phyloP scores from a whole-genome alignment of 495 filamentous ascomycete genomes.

The Eremomyces bilateralis region DNA sequence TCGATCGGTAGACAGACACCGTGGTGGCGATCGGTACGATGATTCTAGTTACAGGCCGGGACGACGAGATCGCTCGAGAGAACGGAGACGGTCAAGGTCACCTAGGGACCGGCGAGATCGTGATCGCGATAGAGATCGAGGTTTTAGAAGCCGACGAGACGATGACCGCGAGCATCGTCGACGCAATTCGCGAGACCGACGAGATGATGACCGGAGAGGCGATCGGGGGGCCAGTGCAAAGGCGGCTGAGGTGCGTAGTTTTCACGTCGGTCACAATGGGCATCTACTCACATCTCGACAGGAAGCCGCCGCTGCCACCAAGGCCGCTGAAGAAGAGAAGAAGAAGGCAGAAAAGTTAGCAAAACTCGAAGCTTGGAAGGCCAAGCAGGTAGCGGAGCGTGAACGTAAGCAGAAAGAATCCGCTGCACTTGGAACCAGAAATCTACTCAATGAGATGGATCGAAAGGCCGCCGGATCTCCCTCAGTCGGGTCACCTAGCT shows the following conservation, averaged over 20 bases:
- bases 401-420: constrained; percentile 37
- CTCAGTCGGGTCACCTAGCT: constrained; percentile 26
- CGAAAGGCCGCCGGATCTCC: constrained; percentile 36
- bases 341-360: constrained; percentile 63
- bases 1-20: background rate
- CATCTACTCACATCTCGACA: constrained; percentile 4
- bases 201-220: constrained; percentile 25
- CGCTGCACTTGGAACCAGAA: constrained; percentile 35
- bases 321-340: constrained; percentile 49
- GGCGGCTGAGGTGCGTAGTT: constrained; percentile 32
- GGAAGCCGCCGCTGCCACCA: constrained; percentile 28
- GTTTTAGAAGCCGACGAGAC: constrained; percentile 27
- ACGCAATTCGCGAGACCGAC: constrained; percentile 50
- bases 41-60: constrained; percentile 14
- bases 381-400: constrained; percentile 54
- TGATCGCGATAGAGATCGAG: constrained; percentile 24
- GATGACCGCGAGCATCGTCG: constrained; percentile 39
- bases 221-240: constrained; percentile 27
- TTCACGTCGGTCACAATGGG: constrained; percentile 27
- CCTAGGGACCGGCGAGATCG: constrained; percentile 31
- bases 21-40: constrained; percentile 2
- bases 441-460: constrained; percentile 55
- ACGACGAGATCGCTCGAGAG: constrained; percentile 6
- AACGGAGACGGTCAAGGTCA: constrained; percentile 4
- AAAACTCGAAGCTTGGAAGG: constrained; percentile 79